Percentiles rank a stretch among this genome's conserved stretches.
Evolutionary conservation across 176 grass and related monocot species (phyloP).

Genomic region (Zoysia pacifica): DNA sequence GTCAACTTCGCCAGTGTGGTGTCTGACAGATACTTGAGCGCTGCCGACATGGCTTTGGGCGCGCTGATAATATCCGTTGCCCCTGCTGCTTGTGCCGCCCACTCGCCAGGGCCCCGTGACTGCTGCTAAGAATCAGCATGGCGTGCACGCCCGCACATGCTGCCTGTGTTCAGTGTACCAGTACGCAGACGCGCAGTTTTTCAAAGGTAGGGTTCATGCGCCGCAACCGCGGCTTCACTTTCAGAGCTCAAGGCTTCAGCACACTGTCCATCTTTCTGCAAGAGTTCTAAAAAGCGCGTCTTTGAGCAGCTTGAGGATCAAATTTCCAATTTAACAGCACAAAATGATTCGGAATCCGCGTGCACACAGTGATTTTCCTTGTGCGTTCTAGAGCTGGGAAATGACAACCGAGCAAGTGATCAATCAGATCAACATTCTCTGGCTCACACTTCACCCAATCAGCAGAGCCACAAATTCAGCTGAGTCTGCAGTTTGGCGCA

Average conservation of each 20-base stretch:
- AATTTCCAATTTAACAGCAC: background rate
- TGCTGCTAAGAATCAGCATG: constrained; percentile 39
- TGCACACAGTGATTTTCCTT: background rate
- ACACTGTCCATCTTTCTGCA: background rate
- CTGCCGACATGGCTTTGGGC: constrained; percentile 49
- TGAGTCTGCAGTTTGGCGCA: constrained; percentile 15
- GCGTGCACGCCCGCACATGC: constrained; percentile 24
- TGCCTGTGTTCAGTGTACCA: constrained; percentile 33
- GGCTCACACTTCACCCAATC: background rate
- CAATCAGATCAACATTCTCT: constrained; percentile 31
- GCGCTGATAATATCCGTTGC: constrained; percentile 9
- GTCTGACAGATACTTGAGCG: constrained; percentile 39
- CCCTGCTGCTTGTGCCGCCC: constrained; percentile 14
- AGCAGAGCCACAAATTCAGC: background rate
- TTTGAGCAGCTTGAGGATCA: background rate
- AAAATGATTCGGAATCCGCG: background rate
- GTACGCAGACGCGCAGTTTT: background rate
- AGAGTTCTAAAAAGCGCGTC: background rate
- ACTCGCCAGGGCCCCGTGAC: constrained; percentile 29
- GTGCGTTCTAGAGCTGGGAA: constrained; percentile 13
- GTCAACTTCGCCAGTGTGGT: constrained; percentile 15
- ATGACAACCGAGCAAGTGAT: constrained; percentile 6
- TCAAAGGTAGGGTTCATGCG: constrained; percentile 36
- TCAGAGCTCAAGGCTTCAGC: background rate
- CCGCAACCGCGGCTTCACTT: constrained; percentile 7